A percentile compares a stretch with the other conserved stretches of the same genome.
phyloP scores from a whole-genome alignment of 805 yeast genomes.

The Wickerhamomyces tratensis region DNA sequence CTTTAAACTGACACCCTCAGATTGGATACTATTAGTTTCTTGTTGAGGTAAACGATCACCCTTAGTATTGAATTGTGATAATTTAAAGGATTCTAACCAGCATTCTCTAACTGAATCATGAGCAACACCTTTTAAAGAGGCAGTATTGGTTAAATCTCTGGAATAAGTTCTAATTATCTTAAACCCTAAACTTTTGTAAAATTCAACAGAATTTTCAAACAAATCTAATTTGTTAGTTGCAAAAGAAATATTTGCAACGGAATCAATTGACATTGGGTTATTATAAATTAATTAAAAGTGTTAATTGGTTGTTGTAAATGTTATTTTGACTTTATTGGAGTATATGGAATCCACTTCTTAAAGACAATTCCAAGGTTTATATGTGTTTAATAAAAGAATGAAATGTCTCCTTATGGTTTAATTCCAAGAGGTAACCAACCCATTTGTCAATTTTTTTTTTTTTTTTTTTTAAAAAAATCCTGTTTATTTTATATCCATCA shows the following conservation, averaged over 20 bases:
- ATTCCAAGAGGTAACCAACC: too few relatives aligned
- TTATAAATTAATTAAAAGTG: too few relatives aligned
- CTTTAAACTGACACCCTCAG: constrained; percentile 38
- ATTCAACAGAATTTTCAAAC: constrained; percentile 39
- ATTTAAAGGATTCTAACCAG: constrained; percentile 66
- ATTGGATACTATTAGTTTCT: constrained; percentile 27
- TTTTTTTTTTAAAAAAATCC: too few relatives aligned
- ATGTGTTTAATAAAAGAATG: too few relatives aligned
- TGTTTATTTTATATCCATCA: too few relatives aligned
- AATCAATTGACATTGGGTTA: constrained; percentile 13
- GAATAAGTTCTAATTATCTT: constrained; percentile 48
- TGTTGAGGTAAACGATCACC: constrained; percentile 52
- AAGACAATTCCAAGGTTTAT: too few relatives aligned
- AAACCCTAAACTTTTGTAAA: constrained; percentile 56
- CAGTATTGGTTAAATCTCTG: constrained; percentile 31
- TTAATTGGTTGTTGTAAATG: too few relatives aligned
- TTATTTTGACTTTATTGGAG: neutral
- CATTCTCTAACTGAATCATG: constrained; percentile 57
- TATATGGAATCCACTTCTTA: too few relatives aligned
- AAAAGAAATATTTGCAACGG: constrained; percentile 51
- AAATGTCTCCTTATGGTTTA: too few relatives aligned
- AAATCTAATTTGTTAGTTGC: constrained; percentile 39
- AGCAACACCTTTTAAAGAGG: constrained; percentile 44
- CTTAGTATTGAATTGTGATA: constrained; percentile 43
- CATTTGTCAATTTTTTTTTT: too few relatives aligned